phyloP scores from a whole-genome alignment of 768 basidiomycete genomes.

The Suillus discolor region DNA sequence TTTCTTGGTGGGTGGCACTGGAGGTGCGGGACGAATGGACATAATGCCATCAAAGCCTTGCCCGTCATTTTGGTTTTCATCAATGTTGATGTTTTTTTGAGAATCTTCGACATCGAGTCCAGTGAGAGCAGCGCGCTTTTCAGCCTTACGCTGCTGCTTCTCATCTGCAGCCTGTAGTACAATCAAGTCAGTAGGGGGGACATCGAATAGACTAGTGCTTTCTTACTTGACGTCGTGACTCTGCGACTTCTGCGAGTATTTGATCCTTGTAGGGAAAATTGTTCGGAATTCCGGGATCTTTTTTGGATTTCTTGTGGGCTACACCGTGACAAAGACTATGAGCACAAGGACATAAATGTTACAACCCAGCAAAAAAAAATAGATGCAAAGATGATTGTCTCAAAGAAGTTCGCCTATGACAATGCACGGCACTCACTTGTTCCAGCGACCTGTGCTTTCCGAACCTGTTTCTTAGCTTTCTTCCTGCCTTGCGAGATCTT shows the following conservation, averaged over 20 bases:
- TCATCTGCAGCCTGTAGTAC: conserved; percentile 71
- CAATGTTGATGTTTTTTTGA: conserved; percentile 31
- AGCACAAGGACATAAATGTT: conserved; percentile 4
- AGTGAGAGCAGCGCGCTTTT: conserved; percentile 50
- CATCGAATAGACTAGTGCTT: background rate
- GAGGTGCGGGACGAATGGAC: conserved; percentile 20
- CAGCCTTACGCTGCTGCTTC: conserved; percentile 67
- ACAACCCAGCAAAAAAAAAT: conserved; percentile 6
- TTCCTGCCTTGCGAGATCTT: conserved; percentile 77
- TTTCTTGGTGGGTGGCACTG: conserved; percentile 8
- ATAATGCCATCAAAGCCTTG: conserved; percentile 42
- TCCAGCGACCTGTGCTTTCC: conserved; percentile 78
- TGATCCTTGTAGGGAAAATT: conserved; percentile 94
- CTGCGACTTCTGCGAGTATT: conserved; percentile 87
- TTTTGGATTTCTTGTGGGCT: conserved; percentile 64
- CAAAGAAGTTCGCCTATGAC: background rate
- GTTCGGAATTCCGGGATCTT: conserved; percentile 93
- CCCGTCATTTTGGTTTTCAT: conserved; percentile 31
- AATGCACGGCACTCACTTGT: conserved; percentile 57
- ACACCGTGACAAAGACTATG: conserved; percentile 4
- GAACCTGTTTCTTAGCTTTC: conserved; percentile 73
- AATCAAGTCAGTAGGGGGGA: background rate
- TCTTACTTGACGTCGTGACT: conserved; percentile 73
- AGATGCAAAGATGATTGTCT: background rate
- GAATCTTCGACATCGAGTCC: conserved; percentile 27